phyloP scores from a whole-genome alignment of 148 eudicot genomes.

The Vaccinium darrowii region DNA sequence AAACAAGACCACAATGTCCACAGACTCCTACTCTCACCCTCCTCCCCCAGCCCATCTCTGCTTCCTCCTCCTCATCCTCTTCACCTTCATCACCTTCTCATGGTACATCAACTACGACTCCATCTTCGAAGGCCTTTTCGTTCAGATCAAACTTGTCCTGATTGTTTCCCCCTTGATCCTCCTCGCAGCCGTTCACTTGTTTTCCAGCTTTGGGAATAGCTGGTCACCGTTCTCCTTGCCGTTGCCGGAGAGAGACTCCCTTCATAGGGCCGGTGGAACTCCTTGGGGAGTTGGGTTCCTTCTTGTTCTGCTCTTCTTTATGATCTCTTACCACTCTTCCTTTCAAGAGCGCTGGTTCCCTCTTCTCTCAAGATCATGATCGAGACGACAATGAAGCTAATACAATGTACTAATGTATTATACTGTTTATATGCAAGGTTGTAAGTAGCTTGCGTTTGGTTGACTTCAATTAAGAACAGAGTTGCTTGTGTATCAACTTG shows the following conservation, averaged over 20 bases:
- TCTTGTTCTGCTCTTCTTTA: constrained; percentile 55
- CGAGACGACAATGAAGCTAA: too few species aligned
- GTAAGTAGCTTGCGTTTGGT: too few species aligned
- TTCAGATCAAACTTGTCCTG: constrained; percentile 46
- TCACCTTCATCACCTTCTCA: constrained; percentile 52
- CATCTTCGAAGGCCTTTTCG: constrained; percentile 40
- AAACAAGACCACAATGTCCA: not conserved
- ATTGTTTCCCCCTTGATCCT: constrained; percentile 52
- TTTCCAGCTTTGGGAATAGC: constrained; percentile 30
- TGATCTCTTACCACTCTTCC: constrained; percentile 60
- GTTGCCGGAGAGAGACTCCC: constrained; percentile 46
- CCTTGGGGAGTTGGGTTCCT: constrained; percentile 67
- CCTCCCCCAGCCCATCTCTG: constrained; percentile 39
- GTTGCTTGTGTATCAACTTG: too few species aligned
- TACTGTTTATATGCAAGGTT: too few species aligned
- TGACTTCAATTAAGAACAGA: too few species aligned
- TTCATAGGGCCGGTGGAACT: constrained; percentile 47
- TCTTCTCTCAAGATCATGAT: constrained; percentile 14
- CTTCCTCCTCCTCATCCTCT: constrained; percentile 46
- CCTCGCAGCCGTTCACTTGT: constrained; percentile 40
- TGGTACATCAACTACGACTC: constrained; percentile 57
- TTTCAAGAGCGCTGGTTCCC: constrained; percentile 60
- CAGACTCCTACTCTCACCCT: constrained; percentile 20
- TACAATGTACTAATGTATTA: too few species aligned
- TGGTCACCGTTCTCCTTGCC: constrained; percentile 30